Evolutionary conservation across 2,329 filamentous ascomycete species (phyloP), one percentile per base, ranked within the genome.

Genomic region (Tolypocladium tundrense): DNA sequence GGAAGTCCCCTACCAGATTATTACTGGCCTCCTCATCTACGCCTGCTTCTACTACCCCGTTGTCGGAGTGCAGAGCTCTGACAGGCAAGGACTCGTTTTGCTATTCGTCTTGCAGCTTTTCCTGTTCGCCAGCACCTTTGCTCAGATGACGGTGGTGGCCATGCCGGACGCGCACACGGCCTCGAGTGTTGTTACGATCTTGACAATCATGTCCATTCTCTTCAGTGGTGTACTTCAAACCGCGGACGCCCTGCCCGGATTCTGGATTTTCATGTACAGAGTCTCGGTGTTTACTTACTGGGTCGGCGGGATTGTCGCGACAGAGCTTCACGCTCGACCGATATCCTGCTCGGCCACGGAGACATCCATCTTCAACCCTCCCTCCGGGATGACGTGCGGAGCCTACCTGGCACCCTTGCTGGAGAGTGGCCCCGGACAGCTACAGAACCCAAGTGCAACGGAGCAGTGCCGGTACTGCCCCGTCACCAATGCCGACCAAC

Each of bases 181-280:
- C 6, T 82, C 80, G 7, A 83, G 81, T 53, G 69, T 90, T 21
- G 84, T 83, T 56, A 84, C 82, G 8, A 68, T 88, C 35, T 67
- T 87, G 19, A 79, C 83, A 60, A 76, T 82, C 33, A 77, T 88
- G 68, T 80, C 76, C 61, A 72, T 84, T 42, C 76, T 83, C 58
- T 88, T 88, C 74, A 83, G 80, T 64, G 79, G 86, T 67, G 86
- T 90, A 4, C 72, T 90, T 57, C 83, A 86, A 60, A 70, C 78
- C 0, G 81, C 85, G 0, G 60, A 66, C 4, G 76, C 78, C 0
- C 75, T 91, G 1, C 87, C 88, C 0, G 78, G 82, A 0, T 91
- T 91, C 74, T 91, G 88, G 88, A 83, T 84, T 60, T 90, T 89
- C 73, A 90, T 90, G 87, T 73, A 90, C 70, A 79, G 83, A 33